These are phyloP conservation scores for Backusella westeae DNA, from an alignment of 192 early-diverging fungal genomes.

Conservation along the genomic window DNA sequence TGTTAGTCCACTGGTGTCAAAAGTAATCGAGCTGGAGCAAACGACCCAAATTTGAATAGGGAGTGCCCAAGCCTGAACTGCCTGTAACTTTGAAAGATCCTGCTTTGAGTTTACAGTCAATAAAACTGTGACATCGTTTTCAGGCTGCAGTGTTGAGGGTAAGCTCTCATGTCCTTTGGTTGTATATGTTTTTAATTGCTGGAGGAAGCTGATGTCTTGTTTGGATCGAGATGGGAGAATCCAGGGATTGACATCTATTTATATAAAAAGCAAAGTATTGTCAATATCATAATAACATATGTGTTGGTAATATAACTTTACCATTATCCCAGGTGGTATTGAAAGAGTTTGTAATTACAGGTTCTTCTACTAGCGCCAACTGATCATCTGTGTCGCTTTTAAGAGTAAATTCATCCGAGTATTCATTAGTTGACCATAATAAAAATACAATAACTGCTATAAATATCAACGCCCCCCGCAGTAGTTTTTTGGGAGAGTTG, in stretches of 20 bases:
- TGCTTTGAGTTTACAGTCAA: conserved; percentile 11
- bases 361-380: background rate
- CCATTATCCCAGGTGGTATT: conserved; percentile 3
- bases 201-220: background rate
- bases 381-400: conserved; percentile 6
- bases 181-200: conserved; percentile 11
- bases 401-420: conserved; percentile 2
- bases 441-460: background rate
- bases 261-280: background rate
- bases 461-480: background rate
- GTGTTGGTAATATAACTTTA: background rate
- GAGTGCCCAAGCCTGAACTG: background rate
- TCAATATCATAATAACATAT: background rate
- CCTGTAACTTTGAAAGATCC: background rate
- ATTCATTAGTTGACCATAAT: conserved; percentile 5
- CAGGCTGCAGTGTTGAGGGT: background rate
- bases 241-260: background rate
- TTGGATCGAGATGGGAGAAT: background rate
- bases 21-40: background rate
- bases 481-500: background rate
- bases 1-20: background rate
- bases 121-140: background rate
- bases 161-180: background rate
- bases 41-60: background rate
- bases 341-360: conserved; percentile 1